Conservation (phyloP, 257 asterid genomes). For the Petrea volubilis region DNA sequence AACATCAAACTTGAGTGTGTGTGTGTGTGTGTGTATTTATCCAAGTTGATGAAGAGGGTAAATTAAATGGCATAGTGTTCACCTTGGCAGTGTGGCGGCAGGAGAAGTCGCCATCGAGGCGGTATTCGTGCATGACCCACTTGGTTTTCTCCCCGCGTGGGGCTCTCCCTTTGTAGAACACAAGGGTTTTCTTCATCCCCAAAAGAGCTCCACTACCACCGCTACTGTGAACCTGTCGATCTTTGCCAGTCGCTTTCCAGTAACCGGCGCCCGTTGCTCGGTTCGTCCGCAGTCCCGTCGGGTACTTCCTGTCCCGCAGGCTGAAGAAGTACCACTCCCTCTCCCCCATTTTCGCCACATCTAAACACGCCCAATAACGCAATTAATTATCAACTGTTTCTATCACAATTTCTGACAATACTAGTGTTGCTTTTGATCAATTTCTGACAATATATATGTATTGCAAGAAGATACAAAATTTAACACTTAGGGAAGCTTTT, state of each 20-base stretch:
- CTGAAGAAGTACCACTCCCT: conserved; percentile 91
- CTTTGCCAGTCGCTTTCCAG: conserved; percentile 90
- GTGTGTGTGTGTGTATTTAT: too few relatives aligned
- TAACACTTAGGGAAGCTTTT: too few relatives aligned
- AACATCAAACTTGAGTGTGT: too few relatives aligned
- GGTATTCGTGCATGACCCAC: conserved; percentile 95
- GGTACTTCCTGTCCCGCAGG: conserved; percentile 74
- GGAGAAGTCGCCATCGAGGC: conserved; percentile 71
- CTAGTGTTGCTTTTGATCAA: too few relatives aligned
- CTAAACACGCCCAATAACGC: too few relatives aligned
- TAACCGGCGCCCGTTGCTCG: conserved; percentile 85
- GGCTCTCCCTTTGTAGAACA: conserved; percentile 84
- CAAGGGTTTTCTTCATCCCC: conserved; percentile 92
- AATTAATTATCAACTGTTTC: too few relatives aligned
- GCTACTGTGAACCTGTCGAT: conserved; percentile 55
- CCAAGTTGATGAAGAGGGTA: too few relatives aligned
- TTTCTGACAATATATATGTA: too few relatives aligned
- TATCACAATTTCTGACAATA: too few relatives aligned
- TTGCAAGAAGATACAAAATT: too few relatives aligned
- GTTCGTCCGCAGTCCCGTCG: conserved; percentile 81
- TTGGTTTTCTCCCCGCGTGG: conserved; percentile 82
- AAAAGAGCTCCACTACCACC: conserved; percentile 34
- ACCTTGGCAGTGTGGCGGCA: conserved; percentile 73
- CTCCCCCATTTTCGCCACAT: conserved; percentile 73
- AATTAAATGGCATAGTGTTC: background rate